phyloP scores from a whole-genome alignment of 1,284 basidiomycete genomes.

The Pyrrhoderma noxium region DNA sequence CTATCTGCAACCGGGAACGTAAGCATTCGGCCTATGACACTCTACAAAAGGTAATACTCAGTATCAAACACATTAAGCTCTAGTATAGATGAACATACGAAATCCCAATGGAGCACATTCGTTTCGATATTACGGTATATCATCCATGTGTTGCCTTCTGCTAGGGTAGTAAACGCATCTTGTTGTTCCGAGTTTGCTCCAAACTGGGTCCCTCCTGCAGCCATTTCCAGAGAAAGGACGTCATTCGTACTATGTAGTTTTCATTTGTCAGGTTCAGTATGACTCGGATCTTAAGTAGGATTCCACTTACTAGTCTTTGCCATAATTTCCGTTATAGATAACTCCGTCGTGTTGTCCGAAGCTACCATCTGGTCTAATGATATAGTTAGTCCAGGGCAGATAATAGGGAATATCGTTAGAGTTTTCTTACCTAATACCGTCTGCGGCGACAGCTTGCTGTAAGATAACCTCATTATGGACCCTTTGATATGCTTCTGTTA shows the following conservation, averaged over 20 bases:
- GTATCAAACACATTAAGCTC: not conserved
- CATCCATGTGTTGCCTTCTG: slow-evolving; percentile 58
- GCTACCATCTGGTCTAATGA: slow-evolving; percentile 43
- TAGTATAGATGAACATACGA: slow-evolving; percentile 34
- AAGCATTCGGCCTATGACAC: slow-evolving; percentile 53
- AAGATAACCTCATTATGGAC: slow-evolving; percentile 45
- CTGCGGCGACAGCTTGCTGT: slow-evolving; percentile 36
- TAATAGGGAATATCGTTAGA: too few species aligned
- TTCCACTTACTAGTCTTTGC: slow-evolving; percentile 50
- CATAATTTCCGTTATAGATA: slow-evolving; percentile 60
- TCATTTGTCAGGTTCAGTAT: slow-evolving; percentile 3
- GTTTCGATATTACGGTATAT: slow-evolving; percentile 52
- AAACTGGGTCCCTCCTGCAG: slow-evolving; percentile 47
- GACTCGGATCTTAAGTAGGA: not conserved
- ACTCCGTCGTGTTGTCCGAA: slow-evolving; percentile 57
- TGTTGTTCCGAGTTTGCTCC: slow-evolving; percentile 34
- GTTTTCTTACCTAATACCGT: slow-evolving; percentile 39
- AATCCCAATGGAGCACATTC: slow-evolving; percentile 56
- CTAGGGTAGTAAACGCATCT: slow-evolving; percentile 40
- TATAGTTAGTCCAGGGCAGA: too few species aligned
- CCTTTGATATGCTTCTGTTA: slow-evolving; percentile 42
- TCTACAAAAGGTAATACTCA: slow-evolving; percentile 29
- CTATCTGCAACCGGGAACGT: slow-evolving; percentile 51
- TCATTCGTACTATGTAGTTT: slow-evolving; percentile 37
- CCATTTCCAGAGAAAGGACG: slow-evolving; percentile 43